These are phyloP conservation scores for Mortierella sp. DNA, from an alignment of 371 early-diverging fungal species.

Conservation along the genomic window DNA sequence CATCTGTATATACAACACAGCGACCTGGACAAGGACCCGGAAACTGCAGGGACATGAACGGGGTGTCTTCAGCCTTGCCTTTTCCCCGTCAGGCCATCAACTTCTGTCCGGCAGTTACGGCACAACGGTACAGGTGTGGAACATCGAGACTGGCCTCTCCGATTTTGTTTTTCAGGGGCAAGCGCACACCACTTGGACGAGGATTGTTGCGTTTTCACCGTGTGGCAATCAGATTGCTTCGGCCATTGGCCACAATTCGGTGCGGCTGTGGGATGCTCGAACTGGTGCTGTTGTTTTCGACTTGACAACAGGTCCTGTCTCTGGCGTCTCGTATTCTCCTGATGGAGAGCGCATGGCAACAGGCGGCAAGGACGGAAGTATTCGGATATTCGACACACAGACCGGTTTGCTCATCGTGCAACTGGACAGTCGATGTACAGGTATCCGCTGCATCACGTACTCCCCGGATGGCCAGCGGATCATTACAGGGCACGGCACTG, in stretches of 20 bases:
- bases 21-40: neutral
- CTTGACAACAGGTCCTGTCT: neutral
- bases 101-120: slow-evolving; percentile 9
- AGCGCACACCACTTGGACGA: neutral
- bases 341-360: neutral
- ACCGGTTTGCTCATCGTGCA: neutral
- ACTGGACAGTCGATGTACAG: neutral
- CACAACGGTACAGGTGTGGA: slow-evolving; percentile 10
- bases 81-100: slow-evolving; percentile 18
- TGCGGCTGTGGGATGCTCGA: slow-evolving; percentile 7
- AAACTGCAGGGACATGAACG: neutral
- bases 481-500: neutral
- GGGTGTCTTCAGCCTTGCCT: neutral
- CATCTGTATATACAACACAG: neutral
- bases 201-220: slow-evolving; percentile 1
- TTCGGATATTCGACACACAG: neutral
- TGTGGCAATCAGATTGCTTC: slow-evolving; percentile 14
- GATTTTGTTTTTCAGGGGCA: neutral
- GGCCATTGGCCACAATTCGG: slow-evolving; percentile 1
- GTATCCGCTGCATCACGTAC: neutral
- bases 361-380: neutral
- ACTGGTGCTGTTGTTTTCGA: neutral
- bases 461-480: neutral
- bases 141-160: neutral
- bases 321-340: neutral